Evolutionary conservation across 2,329 filamentous ascomycete species (phyloP).

Genomic region (Fusarium nurragi): DNA sequence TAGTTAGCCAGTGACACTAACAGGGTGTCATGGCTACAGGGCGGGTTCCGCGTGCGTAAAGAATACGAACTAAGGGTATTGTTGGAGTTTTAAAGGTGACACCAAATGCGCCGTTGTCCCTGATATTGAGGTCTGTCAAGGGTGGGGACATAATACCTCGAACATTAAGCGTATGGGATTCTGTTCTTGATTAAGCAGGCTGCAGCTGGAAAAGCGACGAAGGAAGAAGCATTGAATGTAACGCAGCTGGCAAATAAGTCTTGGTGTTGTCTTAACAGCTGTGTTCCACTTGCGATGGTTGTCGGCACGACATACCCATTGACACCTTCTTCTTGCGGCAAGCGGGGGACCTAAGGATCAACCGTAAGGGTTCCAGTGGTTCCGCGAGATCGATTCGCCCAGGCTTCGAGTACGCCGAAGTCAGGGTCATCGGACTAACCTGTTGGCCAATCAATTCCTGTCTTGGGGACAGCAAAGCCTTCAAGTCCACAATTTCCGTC

Average conservation of each 20-base stretch:
- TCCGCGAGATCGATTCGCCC: not conserved
- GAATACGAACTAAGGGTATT: not conserved
- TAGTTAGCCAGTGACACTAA: not conserved
- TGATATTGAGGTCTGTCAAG: not conserved
- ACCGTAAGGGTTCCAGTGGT: not conserved
- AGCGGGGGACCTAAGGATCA: not conserved
- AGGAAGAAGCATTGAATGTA: too few relatives aligned
- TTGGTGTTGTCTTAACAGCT: too few relatives aligned
- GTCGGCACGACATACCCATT: not conserved
- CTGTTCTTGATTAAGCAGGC: not conserved
- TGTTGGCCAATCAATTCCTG: not conserved
- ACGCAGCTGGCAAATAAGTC: too few relatives aligned
- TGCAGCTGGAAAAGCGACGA: not conserved
- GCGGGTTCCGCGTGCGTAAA: not conserved
- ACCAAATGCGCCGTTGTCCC: not conserved
- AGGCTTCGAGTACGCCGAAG: not conserved
- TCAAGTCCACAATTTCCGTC: not conserved
- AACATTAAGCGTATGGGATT: not conserved
- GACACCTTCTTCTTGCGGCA: not conserved
- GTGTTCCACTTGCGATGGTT: not conserved
- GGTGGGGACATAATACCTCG: not conserved
- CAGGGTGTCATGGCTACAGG: not conserved
- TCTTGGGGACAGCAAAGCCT: not conserved
- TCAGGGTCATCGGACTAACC: not conserved
- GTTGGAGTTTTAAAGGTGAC: not conserved